Conservation (phyloP, 2,329 filamentous ascomycete species). For the Penicillium sumatraense region DNA sequence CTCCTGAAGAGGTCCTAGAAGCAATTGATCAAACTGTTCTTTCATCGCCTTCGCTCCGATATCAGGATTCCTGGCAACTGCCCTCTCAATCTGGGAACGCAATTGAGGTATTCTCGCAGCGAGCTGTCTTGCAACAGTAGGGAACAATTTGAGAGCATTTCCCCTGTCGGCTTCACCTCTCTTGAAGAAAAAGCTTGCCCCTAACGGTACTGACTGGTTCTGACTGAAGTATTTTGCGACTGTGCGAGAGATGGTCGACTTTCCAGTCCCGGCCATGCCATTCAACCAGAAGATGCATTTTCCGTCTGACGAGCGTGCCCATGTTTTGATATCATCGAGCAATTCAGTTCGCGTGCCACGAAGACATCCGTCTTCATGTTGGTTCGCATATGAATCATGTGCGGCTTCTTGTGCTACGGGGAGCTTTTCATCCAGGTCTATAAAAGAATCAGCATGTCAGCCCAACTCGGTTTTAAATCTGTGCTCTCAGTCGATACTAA, state of each 20-base stretch:
- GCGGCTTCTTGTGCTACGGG: neutral
- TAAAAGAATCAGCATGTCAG: too few relatives aligned
- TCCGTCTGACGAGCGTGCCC: neutral
- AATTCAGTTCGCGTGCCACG: neutral
- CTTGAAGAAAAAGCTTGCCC: constrained; percentile 23
- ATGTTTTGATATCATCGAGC: neutral
- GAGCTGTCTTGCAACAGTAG: neutral
- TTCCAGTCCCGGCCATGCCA: neutral
- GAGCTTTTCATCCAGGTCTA: neutral
- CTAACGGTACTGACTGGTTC: constrained; percentile 21
- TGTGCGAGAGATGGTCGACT: neutral
- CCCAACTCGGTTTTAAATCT: neutral
- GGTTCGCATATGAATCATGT: neutral
- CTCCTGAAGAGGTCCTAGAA: constrained; percentile 15
- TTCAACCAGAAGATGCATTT: neutral
- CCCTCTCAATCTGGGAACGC: constrained; percentile 13
- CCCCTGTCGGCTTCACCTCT: neutral
- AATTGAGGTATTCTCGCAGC: constrained; percentile 28
- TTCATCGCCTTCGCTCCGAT: constrained; percentile 25
- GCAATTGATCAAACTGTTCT: constrained; percentile 30
- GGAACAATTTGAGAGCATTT: neutral
- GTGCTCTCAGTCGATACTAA: too few relatives aligned
- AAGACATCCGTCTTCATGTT: neutral
- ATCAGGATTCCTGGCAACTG: constrained; percentile 23
- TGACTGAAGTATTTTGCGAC: neutral